phyloP scores from a whole-genome alignment of 2,329 filamentous ascomycete genomes.

The Talaromyces amestolkiae region DNA sequence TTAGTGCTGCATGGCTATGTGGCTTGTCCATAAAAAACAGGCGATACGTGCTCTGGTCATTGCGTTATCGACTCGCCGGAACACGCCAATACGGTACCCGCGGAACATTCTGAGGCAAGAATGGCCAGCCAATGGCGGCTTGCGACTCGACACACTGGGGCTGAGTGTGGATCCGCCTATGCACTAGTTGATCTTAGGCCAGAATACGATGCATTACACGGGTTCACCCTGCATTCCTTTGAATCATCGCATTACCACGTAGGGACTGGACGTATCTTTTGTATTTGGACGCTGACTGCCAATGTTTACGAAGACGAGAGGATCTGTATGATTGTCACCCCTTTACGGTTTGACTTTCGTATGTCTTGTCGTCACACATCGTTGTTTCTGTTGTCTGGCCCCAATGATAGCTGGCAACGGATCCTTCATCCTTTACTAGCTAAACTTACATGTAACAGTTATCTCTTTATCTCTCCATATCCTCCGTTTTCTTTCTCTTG shows the following conservation, averaged over 20 bases:
- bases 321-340: not conserved
- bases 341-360: not conserved
- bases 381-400: not conserved
- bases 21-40: not conserved
- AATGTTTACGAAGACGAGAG: too few relatives aligned
- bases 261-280: not conserved
- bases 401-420: not conserved
- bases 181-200: not conserved
- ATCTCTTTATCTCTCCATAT: not conserved
- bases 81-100: not conserved
- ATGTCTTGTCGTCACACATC: constrained; percentile 1
- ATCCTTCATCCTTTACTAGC: not conserved
- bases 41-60: not conserved
- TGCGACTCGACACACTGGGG: not conserved
- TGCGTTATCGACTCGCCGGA: constrained; percentile 9
- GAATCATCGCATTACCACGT: not conserved
- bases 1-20: not conserved
- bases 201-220: not conserved
- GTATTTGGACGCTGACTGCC: not conserved
- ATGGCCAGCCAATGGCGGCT: constrained; percentile 9
- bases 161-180: not conserved
- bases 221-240: not conserved
- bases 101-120: constrained; percentile 8
- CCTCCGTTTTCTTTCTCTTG: not conserved
- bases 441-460: not conserved